Conservation (phyloP, 495 filamentous ascomycete species). For the Chaetomium fimeti region DNA sequence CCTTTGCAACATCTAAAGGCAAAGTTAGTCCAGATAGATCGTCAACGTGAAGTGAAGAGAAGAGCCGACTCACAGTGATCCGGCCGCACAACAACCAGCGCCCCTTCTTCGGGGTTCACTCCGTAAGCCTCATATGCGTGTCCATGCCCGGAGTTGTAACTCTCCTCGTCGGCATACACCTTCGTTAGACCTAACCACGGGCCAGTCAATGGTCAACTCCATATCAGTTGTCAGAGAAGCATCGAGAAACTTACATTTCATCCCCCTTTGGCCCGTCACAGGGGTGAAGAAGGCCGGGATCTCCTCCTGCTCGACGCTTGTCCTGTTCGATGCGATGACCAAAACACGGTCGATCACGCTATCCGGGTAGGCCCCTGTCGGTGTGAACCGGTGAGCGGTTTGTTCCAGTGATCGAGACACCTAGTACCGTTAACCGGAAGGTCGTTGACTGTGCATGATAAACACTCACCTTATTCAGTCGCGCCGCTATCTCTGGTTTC, state of each 20-base stretch:
- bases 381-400: conserved; percentile 48
- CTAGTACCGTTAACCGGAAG: conserved; percentile 23
- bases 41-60: background rate
- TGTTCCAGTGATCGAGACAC: conserved; percentile 33
- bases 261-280: conserved; percentile 56
- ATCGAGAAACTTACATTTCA: conserved; percentile 48
- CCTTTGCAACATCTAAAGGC: conserved; percentile 30
- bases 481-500: conserved; percentile 28
- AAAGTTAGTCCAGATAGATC: conserved; percentile 7
- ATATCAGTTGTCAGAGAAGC: conserved; percentile 1
- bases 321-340: conserved; percentile 54
- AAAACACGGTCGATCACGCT: conserved; percentile 61
- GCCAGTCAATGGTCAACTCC: background rate
- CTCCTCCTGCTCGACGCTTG: conserved; percentile 55
- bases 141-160: conserved; percentile 63
- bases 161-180: conserved; percentile 65
- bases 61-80: conserved; percentile 60
- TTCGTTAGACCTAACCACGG: conserved; percentile 55
- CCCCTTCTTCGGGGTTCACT: conserved; percentile 53
- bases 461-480: conserved; percentile 47
- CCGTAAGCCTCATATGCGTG: conserved; percentile 63
- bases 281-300: conserved; percentile 62
- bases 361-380: conserved; percentile 48
- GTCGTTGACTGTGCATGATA: background rate
- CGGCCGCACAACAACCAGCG: conserved; percentile 60